phyloP scores from a whole-genome alignment of 2,329 filamentous ascomycete species.

The Trichothecium sympodiale region DNA sequence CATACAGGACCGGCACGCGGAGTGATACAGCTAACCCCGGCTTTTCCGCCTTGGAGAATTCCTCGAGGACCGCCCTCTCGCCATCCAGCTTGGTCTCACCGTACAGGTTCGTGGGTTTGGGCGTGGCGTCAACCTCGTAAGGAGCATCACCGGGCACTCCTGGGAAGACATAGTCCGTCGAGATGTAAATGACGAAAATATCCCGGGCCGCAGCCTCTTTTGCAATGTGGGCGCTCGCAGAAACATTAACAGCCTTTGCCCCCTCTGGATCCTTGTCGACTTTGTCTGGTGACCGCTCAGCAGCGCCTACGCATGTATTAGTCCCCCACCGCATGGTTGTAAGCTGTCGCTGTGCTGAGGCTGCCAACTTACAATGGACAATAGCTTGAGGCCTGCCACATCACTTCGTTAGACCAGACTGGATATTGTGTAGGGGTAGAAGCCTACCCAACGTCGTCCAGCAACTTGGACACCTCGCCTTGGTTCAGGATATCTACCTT shows the following conservation, averaged over 20 bases:
- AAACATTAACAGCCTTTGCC: slow-evolving; percentile 63
- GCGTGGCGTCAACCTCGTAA: slow-evolving; percentile 54
- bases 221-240: slow-evolving; percentile 57
- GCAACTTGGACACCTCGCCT: slow-evolving; percentile 32
- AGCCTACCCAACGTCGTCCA: slow-evolving; percentile 43
- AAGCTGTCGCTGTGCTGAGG: background rate
- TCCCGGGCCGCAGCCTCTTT: slow-evolving; percentile 49
- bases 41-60: slow-evolving; percentile 36
- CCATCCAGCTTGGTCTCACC: slow-evolving; percentile 51
- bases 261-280: slow-evolving; percentile 70
- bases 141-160: slow-evolving; percentile 71
- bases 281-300: slow-evolving; percentile 79
- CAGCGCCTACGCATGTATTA: slow-evolving; percentile 58
- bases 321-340: no score
- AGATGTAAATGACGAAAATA: slow-evolving; percentile 64
- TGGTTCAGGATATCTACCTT: slow-evolving; percentile 42
- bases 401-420: slow-evolving; percentile 3
- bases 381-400: slow-evolving; percentile 57
- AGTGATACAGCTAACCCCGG: slow-evolving; percentile 55
- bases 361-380: slow-evolving; percentile 57
- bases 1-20: slow-evolving; percentile 77
- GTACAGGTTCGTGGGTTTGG: slow-evolving; percentile 68
- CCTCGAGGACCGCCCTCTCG: slow-evolving; percentile 54
- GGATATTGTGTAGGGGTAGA: background rate
- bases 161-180: slow-evolving; percentile 72